Percentiles rank a stretch among this genome's conserved stretches.
phyloP scores from a whole-genome alignment of 164 flowering plant genomes.

The Chloranthus sessilifolius region DNA sequence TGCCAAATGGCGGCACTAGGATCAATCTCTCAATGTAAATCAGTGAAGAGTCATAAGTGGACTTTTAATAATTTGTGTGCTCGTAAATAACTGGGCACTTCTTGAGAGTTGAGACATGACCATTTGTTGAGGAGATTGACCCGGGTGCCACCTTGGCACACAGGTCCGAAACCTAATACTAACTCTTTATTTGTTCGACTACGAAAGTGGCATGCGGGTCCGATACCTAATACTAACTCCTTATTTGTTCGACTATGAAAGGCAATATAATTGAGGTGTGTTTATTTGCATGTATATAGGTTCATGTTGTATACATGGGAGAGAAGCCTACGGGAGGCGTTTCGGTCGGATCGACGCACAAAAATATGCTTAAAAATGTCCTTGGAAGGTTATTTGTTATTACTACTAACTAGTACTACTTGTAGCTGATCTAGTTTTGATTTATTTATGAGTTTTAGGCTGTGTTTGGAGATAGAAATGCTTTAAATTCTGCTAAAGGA shows the following conservation, averaged over 20 bases:
- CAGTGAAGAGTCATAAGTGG: too few relatives aligned
- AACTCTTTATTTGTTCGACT: not conserved
- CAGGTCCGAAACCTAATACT: too few relatives aligned
- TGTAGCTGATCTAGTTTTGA: too few relatives aligned
- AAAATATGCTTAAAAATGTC: slow-evolving; percentile 26
- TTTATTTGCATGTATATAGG: slow-evolving; percentile 15
- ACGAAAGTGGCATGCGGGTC: not conserved
- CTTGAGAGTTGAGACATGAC: too few relatives aligned
- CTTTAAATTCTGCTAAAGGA: not conserved
- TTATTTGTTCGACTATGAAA: not conserved
- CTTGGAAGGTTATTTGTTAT: too few relatives aligned
- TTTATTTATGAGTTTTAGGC: not conserved
- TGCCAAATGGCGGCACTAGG: not conserved
- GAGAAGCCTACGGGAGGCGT: slow-evolving; percentile 18
- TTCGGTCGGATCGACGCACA: slow-evolving; percentile 16
- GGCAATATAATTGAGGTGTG: not conserved
- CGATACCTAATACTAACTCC: not conserved
- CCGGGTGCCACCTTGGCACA: too few relatives aligned
- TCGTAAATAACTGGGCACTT: not conserved
- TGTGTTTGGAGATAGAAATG: not conserved
- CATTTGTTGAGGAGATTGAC: too few relatives aligned
- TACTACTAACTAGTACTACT: too few relatives aligned
- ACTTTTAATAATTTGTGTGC: not conserved
- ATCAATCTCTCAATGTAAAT: not conserved
- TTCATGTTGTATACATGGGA: slow-evolving; percentile 47